A percentile compares a stretch with the other conserved stretches of the same genome.
These are phyloP conservation scores for Paraleonurus japonicus DNA, from an alignment of 257 asterid species.

Conservation along the genomic window DNA sequence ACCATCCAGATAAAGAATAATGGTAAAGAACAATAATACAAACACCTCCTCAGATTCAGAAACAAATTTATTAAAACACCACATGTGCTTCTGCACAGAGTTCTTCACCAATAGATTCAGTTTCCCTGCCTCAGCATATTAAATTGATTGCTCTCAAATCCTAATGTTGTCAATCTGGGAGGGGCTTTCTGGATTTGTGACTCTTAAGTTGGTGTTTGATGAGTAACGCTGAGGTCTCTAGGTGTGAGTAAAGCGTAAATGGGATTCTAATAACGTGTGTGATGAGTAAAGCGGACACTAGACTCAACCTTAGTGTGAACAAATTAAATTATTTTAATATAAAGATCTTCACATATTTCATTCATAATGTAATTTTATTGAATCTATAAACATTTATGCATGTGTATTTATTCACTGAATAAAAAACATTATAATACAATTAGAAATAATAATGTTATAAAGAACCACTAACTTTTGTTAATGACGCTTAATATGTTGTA, in stretches of 20 bases:
- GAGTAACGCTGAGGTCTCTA: not conserved
- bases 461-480: not conserved
- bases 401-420: not conserved
- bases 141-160: not conserved
- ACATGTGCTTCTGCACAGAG: not conserved
- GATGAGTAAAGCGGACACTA: not conserved
- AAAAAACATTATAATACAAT: not conserved
- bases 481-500: not conserved
- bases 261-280: not conserved
- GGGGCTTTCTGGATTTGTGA: not conserved
- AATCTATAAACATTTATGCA: not conserved
- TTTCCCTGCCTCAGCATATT: no score
- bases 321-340: not conserved
- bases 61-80: not conserved
- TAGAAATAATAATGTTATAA: not conserved
- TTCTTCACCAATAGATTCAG: no score
- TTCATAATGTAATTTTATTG: not conserved
- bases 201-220: not conserved
- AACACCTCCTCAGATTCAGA: not conserved
- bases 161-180: not conserved
- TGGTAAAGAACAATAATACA: not conserved
- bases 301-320: not conserved
- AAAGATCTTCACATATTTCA: not conserved
- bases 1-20: not conserved
- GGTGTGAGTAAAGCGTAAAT: not conserved